phyloP scores from a whole-genome alignment of 768 basidiomycete genomes.

The Kockovaella imperatae region DNA sequence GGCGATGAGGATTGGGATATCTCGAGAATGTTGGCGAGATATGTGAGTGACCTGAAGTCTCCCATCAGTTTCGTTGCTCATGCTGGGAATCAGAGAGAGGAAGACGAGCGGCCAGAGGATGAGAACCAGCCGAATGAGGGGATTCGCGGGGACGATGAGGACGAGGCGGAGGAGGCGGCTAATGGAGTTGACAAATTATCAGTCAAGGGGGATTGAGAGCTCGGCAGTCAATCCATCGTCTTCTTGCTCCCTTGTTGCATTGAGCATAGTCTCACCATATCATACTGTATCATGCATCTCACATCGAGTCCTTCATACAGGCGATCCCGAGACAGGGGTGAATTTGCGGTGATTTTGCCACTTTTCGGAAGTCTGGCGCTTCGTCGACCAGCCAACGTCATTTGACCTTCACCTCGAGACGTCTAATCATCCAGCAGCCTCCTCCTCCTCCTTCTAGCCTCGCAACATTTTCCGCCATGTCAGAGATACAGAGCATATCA shows the following conservation, averaged over 20 bases:
- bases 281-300: too few species aligned
- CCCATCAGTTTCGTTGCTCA: not conserved
- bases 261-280: too few species aligned
- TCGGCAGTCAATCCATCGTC: too few species aligned
- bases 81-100: slow-evolving; percentile 24
- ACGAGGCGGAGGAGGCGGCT: slow-evolving; percentile 8
- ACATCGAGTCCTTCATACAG: too few species aligned
- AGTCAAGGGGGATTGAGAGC: not conserved
- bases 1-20: slow-evolving; percentile 45
- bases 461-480: slow-evolving; percentile 18
- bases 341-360: too few species aligned
- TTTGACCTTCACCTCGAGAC: too few species aligned
- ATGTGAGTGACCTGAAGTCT: slow-evolving; percentile 21
- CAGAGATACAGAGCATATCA: slow-evolving; percentile 39
- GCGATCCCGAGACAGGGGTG: too few species aligned
- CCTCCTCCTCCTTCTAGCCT: not conserved
- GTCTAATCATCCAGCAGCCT: not conserved
- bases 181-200: slow-evolving; percentile 2
- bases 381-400: too few species aligned
- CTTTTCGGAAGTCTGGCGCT: too few species aligned
- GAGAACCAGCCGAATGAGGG: slow-evolving; percentile 1
- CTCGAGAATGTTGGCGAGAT: slow-evolving; percentile 37
- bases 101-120: slow-evolving; percentile 21
- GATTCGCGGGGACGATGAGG: slow-evolving; percentile 4
- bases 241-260: too few species aligned